Evolutionary conservation across 2,329 filamentous ascomycete species (phyloP).

Genomic region (Beauveria sp.): DNA sequence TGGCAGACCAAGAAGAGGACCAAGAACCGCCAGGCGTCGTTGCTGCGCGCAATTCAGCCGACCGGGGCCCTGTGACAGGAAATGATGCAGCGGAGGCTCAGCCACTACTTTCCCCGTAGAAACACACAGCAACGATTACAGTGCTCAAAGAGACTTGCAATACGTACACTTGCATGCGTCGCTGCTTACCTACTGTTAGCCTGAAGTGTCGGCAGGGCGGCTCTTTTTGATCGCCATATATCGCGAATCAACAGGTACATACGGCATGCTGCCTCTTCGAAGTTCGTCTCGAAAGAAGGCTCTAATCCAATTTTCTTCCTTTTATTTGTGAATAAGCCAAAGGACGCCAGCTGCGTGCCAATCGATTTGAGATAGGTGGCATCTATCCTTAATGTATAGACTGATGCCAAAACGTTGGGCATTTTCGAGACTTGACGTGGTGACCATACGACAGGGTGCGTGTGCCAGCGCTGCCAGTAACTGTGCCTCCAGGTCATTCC

Average conservation of each 20-base stretch:
- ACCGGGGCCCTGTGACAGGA: neutral
- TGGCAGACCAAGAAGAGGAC: neutral
- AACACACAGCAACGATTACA: neutral
- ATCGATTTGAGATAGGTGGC: constrained; percentile 9
- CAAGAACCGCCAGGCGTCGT: neutral
- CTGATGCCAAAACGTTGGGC: neutral
- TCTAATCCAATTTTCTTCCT: constrained; percentile 3
- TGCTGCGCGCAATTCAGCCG: neutral
- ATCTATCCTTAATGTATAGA: constrained; percentile 11
- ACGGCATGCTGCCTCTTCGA: constrained; percentile 9
- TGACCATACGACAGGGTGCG: neutral
- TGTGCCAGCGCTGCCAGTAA: too few relatives aligned
- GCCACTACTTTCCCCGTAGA: neutral
- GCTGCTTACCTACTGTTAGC: neutral
- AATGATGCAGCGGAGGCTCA: neutral
- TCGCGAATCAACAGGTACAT: constrained; percentile 13
- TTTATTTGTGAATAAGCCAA: constrained; percentile 4
- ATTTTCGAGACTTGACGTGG: constrained; percentile 10
- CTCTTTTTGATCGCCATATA: neutral
- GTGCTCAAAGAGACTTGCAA: neutral
- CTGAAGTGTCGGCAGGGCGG: constrained; percentile 8
- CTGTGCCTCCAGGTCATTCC: too few relatives aligned
- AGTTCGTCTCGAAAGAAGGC: constrained; percentile 10
- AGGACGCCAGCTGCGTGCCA: constrained; percentile 12
- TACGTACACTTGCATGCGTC: neutral